Base-by-base conservation (phyloP, 768 basidiomycete species). In the Termitomyces sp. region DNA sequence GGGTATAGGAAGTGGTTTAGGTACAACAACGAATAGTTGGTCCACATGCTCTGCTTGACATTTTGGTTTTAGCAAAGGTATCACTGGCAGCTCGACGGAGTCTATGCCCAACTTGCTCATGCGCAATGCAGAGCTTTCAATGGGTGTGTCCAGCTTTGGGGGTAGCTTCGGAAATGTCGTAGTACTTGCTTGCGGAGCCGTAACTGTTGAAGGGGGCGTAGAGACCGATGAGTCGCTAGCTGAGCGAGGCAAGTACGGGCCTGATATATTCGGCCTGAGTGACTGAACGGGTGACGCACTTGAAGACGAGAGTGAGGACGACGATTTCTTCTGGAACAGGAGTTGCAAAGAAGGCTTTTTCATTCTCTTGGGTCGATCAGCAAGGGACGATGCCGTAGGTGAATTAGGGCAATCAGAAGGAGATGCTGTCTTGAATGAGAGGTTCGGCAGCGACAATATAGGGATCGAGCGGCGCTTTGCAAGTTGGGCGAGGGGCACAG, bases 301-400 rank as follows among this genome's bases (percentile, higher is more conserved):
- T 41, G 69, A 44, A 38, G 56, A 52, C 44, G 65, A 44, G 66
- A 80, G 61, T 3, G 81, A 74, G 22, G 84, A 80, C 2, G 73
- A 68, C 6, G 86, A 83, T 45, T 77, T 80, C 71, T 86, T 88
- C 31, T 84, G 76, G 66, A 90, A 86, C 18, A 89, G 73, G 16
- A 88, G 70, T 47, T 83, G 82, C 53, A 89, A 68, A 3, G 88
- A 89, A 0, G 89, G 86, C 48, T 84, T 86, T 69, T 86, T 89
- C 55, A 77, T 50, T 62, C 75, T 65, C 54, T 72, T 74, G 51
- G 66, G 67, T 23, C 70, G 64, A 44, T 65, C 60, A 29, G 67
- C 67, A 49, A 70, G 69, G 39, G 71, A 70, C 32, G 71, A 70
- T 29, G 65, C 48, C 12, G 64, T 62, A 3, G 71, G 66, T 22